phyloP scores from a whole-genome alignment of 1,284 basidiomycete genomes.

The Apiotrichum gracile region DNA sequence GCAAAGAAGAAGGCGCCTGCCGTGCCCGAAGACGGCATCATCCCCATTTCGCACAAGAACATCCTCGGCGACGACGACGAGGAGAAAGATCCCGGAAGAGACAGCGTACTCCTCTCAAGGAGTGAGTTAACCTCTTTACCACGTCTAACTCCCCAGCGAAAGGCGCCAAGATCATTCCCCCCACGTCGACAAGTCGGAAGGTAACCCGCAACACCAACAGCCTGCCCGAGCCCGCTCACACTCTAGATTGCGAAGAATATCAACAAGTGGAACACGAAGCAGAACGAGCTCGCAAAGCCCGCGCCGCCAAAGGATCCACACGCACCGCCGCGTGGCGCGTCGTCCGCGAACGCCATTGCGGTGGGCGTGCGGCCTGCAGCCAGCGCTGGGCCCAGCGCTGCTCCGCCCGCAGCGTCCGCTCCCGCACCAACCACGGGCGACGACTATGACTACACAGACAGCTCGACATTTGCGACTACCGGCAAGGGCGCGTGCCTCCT shows the following conservation, averaged over 20 bases:
- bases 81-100: slow-evolving; percentile 53
- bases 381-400: background rate
- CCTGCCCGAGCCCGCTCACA: slow-evolving; percentile 1
- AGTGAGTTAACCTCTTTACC: slow-evolving; percentile 26
- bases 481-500: slow-evolving; percentile 71
- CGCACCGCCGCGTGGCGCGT: slow-evolving; percentile 26
- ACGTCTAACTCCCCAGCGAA: slow-evolving; percentile 30
- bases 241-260: slow-evolving; percentile 76
- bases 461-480: slow-evolving; percentile 26
- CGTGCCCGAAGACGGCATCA: slow-evolving; percentile 30
- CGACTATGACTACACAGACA: slow-evolving; percentile 73
- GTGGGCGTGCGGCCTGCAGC: slow-evolving; percentile 6
- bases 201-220: slow-evolving; percentile 46
- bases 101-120: slow-evolving; percentile 42
- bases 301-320: slow-evolving; percentile 18
- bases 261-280: slow-evolving; percentile 89
- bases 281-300: slow-evolving; percentile 60
- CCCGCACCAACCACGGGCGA: slow-evolving; percentile 29
- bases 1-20: slow-evolving; percentile 22
- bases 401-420: background rate
- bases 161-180: slow-evolving; percentile 65
- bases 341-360: slow-evolving; percentile 30
- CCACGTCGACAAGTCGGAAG: slow-evolving; percentile 82
- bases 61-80: slow-evolving; percentile 57
- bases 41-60: slow-evolving; percentile 30